Base-by-base conservation (phyloP, 176 grass and related monocot species). In the Poa pratensis region DNA sequence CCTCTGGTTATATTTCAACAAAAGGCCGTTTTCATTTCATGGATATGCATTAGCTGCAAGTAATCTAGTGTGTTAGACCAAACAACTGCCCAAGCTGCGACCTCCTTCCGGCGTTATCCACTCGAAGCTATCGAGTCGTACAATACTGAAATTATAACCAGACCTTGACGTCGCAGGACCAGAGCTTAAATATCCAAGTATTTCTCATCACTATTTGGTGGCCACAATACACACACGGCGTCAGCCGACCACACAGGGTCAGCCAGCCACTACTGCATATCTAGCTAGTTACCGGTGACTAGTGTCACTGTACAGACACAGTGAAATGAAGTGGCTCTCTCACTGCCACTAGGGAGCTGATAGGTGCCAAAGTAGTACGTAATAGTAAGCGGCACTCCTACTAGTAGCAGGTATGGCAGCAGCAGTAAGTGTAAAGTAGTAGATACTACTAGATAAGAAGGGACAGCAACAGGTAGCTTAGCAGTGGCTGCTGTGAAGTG, bases 391-490 rank as follows among this genome's bases (percentile, higher is more conserved):
- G 61, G 26, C 48, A 60, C 34, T 40, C 32, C 50, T 77, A 5
- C 45, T 69, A 8, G 63, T 12, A 54, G 66, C 20, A 40, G 80
- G 55, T 61, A 35, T 43, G 57, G 14, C 57, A 55, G 70, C 26
- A 69, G 60, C 43, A 81, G 68, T 22, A 73, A 32, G 30, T 73
- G 52, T 59, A 11, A 46, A 32, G 78, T 8, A 32, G 78, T 8
- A 48, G 61, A 64, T 64, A 64, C 45, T 50, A 16, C 3, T 9
- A 17, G 75, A 1, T 16, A 16, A 8, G 35, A 79, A 52, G 52
- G 65, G 80, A 88, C 54, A 83, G 75, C 86, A 78, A 83, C 73
- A 77, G 73, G 63, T 5, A 69, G 80, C 52, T 45, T 19, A 68
- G 52, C 15, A 78, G 80, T 73, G 74, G 86, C 75, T 70, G 24